Evolutionary conservation across 345 rosid species (phyloP).

Genomic region (thale cress (Arabidopsis thaliana)): DNA sequence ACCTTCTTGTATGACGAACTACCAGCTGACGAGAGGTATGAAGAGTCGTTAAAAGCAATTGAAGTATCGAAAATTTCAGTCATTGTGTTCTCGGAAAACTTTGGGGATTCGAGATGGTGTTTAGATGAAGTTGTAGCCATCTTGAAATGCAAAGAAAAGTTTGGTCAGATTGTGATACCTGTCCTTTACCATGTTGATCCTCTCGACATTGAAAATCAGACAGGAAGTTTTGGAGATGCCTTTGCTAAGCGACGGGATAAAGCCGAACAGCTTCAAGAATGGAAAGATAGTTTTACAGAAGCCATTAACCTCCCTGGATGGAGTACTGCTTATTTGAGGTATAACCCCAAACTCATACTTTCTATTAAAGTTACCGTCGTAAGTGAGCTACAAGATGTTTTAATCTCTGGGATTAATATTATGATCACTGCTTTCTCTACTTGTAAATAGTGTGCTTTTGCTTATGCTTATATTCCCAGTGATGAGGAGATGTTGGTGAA

Average conservation of each 20-base stretch:
- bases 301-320: conserved; percentile 38
- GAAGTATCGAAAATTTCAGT: conserved; percentile 31
- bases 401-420: no score
- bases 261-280: conserved; percentile 26
- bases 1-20: conserved; percentile 35
- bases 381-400: no score
- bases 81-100: conserved; percentile 38
- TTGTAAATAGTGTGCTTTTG: no score
- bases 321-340: conserved; percentile 28
- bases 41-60: conserved; percentile 29
- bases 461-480: conserved; percentile 4
- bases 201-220: conserved; percentile 38
- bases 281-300: conserved; percentile 21
- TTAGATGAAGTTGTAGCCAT: conserved; percentile 44
- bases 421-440: no score
- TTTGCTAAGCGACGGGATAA: conserved; percentile 26
- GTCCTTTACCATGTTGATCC: conserved; percentile 46
- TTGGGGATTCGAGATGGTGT: conserved; percentile 44
- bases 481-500: conserved; percentile 38
- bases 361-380: neutral
- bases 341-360: neutral
- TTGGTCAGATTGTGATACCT: conserved; percentile 46
- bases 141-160: conserved; percentile 35
- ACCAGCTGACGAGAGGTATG: conserved; percentile 24
- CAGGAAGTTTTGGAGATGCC: conserved; percentile 40